Percentiles rank a stretch among this genome's conserved stretches.
These are phyloP conservation scores for Pholiota conissans DNA, from an alignment of 768 basidiomycete species.

Conservation along the genomic window DNA sequence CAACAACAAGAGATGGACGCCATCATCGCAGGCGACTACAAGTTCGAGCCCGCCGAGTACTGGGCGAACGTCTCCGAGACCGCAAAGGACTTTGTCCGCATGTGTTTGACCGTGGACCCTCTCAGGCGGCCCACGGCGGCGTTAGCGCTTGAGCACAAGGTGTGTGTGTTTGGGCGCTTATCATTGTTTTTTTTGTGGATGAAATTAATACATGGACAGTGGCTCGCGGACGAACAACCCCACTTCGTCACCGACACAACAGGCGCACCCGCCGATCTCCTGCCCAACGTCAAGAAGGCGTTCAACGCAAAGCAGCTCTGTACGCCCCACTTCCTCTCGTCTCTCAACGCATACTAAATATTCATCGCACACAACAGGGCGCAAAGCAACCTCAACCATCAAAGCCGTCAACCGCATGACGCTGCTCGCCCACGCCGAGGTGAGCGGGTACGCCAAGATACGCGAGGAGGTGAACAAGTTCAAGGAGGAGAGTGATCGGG, in stretches of 20 bases:
- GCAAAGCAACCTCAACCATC: constrained; percentile 84
- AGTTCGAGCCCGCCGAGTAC: constrained; percentile 78
- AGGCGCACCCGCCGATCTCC: constrained; percentile 71
- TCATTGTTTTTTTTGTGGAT: too few species aligned
- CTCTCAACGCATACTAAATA: too few species aligned
- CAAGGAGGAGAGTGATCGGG: constrained; percentile 57
- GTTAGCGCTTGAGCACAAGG: constrained; percentile 70
- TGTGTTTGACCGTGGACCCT: constrained; percentile 87
- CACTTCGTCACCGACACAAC: constrained; percentile 70
- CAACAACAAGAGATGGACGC: constrained; percentile 93
- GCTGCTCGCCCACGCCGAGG: constrained; percentile 44
- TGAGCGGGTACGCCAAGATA: constrained; percentile 47
- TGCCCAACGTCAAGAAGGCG: constrained; percentile 87
- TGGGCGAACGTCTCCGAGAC: constrained; percentile 84
- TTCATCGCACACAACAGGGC: constrained; percentile 52
- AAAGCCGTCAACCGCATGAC: constrained; percentile 84
- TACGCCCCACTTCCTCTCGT: constrained; percentile 45
- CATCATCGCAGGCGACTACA: constrained; percentile 90
- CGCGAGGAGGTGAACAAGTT: constrained; percentile 61
- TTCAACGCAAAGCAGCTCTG: constrained; percentile 89
- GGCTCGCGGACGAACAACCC: constrained; percentile 71
- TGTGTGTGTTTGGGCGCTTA: constrained; percentile 18
- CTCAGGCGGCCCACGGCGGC: constrained; percentile 74
- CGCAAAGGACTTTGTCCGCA: constrained; percentile 79
- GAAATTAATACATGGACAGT: constrained; percentile 36